Conservation (phyloP, 495 filamentous ascomycete genomes). For the Rusavskia elegans region DNA sequence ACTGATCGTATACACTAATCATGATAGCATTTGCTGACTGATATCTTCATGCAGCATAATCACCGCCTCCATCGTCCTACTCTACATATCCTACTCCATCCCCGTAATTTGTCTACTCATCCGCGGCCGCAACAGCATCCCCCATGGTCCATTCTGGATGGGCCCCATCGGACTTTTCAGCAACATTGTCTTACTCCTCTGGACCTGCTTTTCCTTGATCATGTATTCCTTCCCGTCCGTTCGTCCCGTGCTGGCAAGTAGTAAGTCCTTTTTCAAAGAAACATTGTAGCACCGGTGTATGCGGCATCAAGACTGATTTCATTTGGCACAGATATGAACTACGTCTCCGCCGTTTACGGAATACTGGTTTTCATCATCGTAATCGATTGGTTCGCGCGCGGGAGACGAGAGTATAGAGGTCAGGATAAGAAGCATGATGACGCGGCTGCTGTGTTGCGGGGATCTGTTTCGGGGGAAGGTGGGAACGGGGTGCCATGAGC, state of each 20-base stretch:
- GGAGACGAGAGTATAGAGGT: constrained; percentile 23
- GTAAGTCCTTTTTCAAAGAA: constrained; percentile 12
- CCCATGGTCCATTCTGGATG: constrained; percentile 35
- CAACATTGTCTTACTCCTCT: constrained; percentile 31
- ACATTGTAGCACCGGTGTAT: no score
- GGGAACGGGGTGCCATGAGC: no score
- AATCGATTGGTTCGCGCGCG: constrained; percentile 30
- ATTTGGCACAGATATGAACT: constrained; percentile 33
- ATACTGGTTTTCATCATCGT: constrained; percentile 27
- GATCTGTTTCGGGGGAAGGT: no score
- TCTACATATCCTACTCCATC: constrained; percentile 37
- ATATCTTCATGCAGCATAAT: constrained; percentile 23
- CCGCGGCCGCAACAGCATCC: constrained; percentile 33
- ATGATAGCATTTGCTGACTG: background rate
- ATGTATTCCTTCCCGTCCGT: constrained; percentile 36
- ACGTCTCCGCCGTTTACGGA: constrained; percentile 35
- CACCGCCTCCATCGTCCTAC: constrained; percentile 32
- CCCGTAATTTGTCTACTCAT: constrained; percentile 32
- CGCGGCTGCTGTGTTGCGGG: no score
- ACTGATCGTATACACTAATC: background rate
- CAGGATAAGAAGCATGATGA: constrained; percentile 8
- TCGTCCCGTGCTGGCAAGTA: constrained; percentile 23
- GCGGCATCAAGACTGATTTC: background rate
- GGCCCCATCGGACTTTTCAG: constrained; percentile 24
- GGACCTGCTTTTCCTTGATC: constrained; percentile 36